A percentile compares a stretch with the other conserved stretches of the same genome.
Conservation (phyloP, 2,329 filamentous ascomycete species). For the Samsoniella hepiali region DNA sequence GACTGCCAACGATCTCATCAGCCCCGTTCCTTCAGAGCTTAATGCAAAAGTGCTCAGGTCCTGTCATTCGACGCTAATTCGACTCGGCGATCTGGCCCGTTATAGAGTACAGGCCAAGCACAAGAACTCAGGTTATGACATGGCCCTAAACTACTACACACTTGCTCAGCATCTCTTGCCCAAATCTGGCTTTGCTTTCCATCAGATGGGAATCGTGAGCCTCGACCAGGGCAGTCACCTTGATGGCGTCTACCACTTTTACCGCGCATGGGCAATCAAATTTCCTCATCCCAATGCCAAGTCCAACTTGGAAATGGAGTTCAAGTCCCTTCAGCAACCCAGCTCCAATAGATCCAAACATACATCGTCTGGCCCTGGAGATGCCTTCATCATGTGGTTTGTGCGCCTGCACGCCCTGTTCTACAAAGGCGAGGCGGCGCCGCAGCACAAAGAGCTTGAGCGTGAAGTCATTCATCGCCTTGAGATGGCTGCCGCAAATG, state of each 20-base stretch:
- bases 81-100: slow-evolving; percentile 83
- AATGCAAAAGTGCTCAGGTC: slow-evolving; percentile 63
- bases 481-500: slow-evolving; percentile 67
- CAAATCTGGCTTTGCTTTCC: slow-evolving; percentile 75
- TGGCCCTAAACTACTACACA: slow-evolving; percentile 78
- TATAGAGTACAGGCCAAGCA: slow-evolving; percentile 74
- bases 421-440: slow-evolving; percentile 72
- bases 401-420: slow-evolving; percentile 81
- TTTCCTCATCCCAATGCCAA: slow-evolving; percentile 72
- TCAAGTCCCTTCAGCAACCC: slow-evolving; percentile 52
- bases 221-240: slow-evolving; percentile 76
- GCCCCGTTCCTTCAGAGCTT: slow-evolving; percentile 47
- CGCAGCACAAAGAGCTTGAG: slow-evolving; percentile 76
- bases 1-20: slow-evolving; percentile 41
- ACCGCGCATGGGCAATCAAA: slow-evolving; percentile 73
- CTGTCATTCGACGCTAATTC: slow-evolving; percentile 79
- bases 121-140: slow-evolving; percentile 73
- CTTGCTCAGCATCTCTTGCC: slow-evolving; percentile 78
- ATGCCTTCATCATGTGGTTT: slow-evolving; percentile 75
- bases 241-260: slow-evolving; percentile 83
- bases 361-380: slow-evolving; percentile 47
- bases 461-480: slow-evolving; percentile 79
- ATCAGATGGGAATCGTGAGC: slow-evolving; percentile 86
- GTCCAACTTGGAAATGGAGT: slow-evolving; percentile 75
- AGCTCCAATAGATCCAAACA: slow-evolving; percentile 32